A percentile compares a stretch with the other conserved stretches of the same genome.
These are phyloP conservation scores for Ogataea angusta DNA, from an alignment of 805 yeast genomes.

Conservation along the genomic window DNA sequence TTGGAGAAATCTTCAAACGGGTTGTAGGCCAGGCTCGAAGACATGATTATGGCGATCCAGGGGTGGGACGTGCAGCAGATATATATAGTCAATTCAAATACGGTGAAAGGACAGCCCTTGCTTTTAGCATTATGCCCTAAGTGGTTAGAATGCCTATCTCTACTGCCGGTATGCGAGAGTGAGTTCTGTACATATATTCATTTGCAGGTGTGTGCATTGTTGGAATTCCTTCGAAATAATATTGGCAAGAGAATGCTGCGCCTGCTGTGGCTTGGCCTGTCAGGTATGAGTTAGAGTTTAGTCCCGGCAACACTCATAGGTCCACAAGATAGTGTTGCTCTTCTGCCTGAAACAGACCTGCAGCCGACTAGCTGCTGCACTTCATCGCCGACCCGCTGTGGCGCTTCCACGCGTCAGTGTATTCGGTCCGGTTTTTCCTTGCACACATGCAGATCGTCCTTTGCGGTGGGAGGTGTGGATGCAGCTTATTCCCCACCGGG, in stretches of 20 bases:
- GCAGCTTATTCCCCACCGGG: neutral
- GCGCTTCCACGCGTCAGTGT: neutral
- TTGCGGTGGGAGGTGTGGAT: neutral
- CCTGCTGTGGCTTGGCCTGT: neutral
- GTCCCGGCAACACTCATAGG: neutral
- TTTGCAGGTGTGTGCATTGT: conserved; percentile 6
- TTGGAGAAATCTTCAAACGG: conserved; percentile 15
- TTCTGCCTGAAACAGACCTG: no score
- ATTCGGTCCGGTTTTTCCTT: neutral
- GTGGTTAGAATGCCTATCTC: conserved; percentile 12
- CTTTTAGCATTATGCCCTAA: conserved; percentile 5
- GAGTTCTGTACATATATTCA: conserved; percentile 10
- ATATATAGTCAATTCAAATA: conserved; percentile 1
- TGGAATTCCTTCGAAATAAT: conserved; percentile 9
- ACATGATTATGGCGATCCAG: conserved; percentile 2
- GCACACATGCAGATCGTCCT: neutral
- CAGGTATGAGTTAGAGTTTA: neutral
- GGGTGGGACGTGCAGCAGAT: neutral
- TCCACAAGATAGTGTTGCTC: no score
- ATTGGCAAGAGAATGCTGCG: conserved; percentile 1
- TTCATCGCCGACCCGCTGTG: neutral
- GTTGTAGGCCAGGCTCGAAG: conserved; percentile 14
- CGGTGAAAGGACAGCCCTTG: neutral
- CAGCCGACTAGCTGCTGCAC: neutral
- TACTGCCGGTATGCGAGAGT: conserved; percentile 2